Conservation (phyloP, 208 protist species). For the Trichomonas tenax region DNA sequence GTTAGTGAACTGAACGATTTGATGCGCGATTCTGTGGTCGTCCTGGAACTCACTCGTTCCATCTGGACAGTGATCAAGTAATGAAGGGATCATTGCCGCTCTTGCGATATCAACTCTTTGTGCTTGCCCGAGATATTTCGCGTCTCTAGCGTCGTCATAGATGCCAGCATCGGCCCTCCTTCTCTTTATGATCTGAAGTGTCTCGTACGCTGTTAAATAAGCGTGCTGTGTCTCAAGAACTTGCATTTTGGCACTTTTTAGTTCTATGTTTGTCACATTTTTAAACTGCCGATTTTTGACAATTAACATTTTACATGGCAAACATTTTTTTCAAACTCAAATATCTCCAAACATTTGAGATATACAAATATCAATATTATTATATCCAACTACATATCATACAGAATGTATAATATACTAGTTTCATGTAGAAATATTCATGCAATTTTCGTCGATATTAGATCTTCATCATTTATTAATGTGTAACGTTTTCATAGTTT, state of each 20-base stretch:
- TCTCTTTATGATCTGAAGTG: neutral
- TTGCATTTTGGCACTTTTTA: constrained; percentile 9
- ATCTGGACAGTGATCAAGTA: neutral
- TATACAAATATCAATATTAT: no score
- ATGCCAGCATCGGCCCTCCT: neutral
- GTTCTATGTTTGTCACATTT: neutral
- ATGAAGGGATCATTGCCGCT: neutral
- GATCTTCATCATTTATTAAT: no score
- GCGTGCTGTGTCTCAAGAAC: constrained; percentile 1
- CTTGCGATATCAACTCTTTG: neutral
- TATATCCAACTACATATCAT: no score
- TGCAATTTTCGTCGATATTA: no score
- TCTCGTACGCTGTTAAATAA: neutral
- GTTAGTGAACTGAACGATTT: neutral
- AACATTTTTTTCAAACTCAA: no score
- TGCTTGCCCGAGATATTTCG: neutral
- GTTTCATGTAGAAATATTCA: no score
- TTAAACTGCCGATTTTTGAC: no score
- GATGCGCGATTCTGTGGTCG: neutral
- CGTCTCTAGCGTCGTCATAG: neutral
- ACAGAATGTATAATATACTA: no score
- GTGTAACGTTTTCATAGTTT: no score
- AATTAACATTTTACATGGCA: no score
- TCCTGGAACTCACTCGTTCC: neutral
- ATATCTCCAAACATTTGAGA: no score